Base-by-base conservation (phyloP, 169 alveolate genomes). In the Babesia divergens region DNA sequence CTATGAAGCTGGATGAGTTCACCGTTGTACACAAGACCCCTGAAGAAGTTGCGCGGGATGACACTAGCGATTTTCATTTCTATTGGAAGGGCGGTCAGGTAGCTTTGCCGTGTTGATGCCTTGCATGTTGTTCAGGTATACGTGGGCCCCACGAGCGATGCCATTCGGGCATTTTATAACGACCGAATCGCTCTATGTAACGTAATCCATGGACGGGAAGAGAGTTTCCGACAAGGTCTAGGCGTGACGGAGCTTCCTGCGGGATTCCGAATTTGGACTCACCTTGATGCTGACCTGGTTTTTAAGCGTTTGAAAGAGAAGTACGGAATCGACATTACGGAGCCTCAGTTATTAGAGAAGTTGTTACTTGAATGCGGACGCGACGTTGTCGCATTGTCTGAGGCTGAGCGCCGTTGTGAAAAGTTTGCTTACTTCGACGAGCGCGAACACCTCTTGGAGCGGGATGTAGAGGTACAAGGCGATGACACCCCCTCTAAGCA, bases 1-100 rank as follows among this genome's bases (percentile, higher is more conserved):
- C 83, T 42, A 85, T 81, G 74, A 91, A 85, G 34, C 49, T 89
- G 6, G 84, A 64, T 43, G 86, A 87, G 58, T 70, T 81, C 35
- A 68, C 84, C 16, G 26, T 82, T 20, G 80, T 86, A 32, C 65
- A 82, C 54, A 71, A 83, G 35, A 86, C 87, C 38, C 82, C 85
- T 9, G 86, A 82, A 56, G 92, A 86, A 52, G 60, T 66, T 20
- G 38, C 38, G 35, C 22, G 55, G 11, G 89, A 86, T 28, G 92
- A 86, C 70, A 86, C 92, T 3, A 70, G 85, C 38, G 84, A 82
- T 65, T 86, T 86, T 50, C 92, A 86, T 68, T 86, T 86, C 65
- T 76, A 75, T 51, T 86, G 75, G 83, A 86, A 86, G 71, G 75
- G 68, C 49, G 86, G 86, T 14, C 70, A 76, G 62, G 84, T 74